Conservation (phyloP, 257 asterid species). For the Scutellaria baicalensis region DNA sequence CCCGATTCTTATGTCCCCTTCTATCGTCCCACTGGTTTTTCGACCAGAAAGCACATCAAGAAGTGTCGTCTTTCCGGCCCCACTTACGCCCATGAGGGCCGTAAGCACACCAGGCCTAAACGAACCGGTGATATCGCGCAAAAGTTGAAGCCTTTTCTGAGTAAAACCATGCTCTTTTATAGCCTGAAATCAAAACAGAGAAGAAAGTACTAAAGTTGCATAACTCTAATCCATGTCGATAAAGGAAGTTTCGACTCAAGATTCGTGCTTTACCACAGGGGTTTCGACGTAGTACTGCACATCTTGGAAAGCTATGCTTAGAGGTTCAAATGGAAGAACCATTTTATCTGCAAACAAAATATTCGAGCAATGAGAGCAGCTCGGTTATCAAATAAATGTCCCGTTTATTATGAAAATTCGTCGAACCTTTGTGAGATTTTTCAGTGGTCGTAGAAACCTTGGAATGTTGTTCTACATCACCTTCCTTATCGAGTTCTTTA, state of each 20-base stretch:
- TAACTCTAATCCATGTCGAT: not conserved
- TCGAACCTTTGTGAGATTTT: conserved; percentile 23
- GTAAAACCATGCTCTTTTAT: conserved; percentile 39
- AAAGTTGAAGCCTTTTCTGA: conserved; percentile 34
- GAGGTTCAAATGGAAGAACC: conserved; percentile 42
- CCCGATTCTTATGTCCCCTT: conserved; percentile 46
- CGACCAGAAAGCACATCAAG: conserved; percentile 56
- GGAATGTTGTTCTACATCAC: conserved; percentile 3
- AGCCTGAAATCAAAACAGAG: conserved; percentile 23
- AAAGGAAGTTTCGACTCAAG: not conserved
- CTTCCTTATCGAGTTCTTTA: conserved; percentile 15
- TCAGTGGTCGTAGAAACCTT: not conserved
- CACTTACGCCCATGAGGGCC: conserved; percentile 65
- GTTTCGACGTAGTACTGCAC: conserved; percentile 50
- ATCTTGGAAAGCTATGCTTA: conserved; percentile 39
- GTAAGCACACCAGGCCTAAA: conserved; percentile 49
- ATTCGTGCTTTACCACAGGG: conserved; percentile 29
- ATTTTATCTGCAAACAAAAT: conserved; percentile 24
- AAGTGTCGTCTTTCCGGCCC: conserved; percentile 61
- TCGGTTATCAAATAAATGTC: not conserved
- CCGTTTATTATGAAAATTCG: not conserved
- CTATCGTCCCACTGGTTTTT: conserved; percentile 40
- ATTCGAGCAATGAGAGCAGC: conserved; percentile 2
- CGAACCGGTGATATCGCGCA: conserved; percentile 36
- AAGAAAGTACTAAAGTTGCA: not conserved